Evolutionary conservation across 2,329 filamentous ascomycete species (phyloP), one percentile per base, ranked within the genome.

Genomic region (Colletotrichum falcatum): DNA sequence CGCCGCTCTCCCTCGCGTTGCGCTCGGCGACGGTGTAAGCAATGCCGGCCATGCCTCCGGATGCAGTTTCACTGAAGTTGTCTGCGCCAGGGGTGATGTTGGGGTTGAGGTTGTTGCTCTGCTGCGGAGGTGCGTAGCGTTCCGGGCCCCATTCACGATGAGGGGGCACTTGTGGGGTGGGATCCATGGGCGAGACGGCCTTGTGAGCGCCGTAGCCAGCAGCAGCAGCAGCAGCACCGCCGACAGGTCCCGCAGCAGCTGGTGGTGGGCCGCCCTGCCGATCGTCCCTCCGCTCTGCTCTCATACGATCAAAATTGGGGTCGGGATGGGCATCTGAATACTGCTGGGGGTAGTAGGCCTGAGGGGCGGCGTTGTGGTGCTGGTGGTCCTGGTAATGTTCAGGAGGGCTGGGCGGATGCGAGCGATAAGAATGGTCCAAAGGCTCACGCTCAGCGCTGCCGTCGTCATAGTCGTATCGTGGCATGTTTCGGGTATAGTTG

Each of bases 11-110:
- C 72, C 90, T 84, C 72, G 88, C 85, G 80, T 90, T 88, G 61
- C 85, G 85, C 75, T 91, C 90, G 60, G 91, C 90, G 59, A 92
- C 88, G 65, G 84, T 88, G 75, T 90, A 85, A 48, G 91, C 91
- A 70, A 93, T 88, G 65, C 90, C 90, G 37, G 90, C 85, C 79
- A 94, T 89, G 66, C 90, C 91, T 74, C 90, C 91, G 28, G 86
- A 84, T 20, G 91, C 88, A 48, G 83, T 79, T 60, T 88, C 84
- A 71, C 90, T 86, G 73, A 91, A 88, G 78, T 93, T 93, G 80
- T 94, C 90, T 71, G 88, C 86, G 42, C 89, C 90, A 2, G 89
- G 89, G 1, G 90, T 91, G 66, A 84, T 81, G 75, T 81, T 85
- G 74, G 77, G 76, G 77, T 28, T 79, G 74, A n/a, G 73, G 73